phyloP scores from a whole-genome alignment of 495 filamentous ascomycete genomes.

The Penicillium taxi region DNA sequence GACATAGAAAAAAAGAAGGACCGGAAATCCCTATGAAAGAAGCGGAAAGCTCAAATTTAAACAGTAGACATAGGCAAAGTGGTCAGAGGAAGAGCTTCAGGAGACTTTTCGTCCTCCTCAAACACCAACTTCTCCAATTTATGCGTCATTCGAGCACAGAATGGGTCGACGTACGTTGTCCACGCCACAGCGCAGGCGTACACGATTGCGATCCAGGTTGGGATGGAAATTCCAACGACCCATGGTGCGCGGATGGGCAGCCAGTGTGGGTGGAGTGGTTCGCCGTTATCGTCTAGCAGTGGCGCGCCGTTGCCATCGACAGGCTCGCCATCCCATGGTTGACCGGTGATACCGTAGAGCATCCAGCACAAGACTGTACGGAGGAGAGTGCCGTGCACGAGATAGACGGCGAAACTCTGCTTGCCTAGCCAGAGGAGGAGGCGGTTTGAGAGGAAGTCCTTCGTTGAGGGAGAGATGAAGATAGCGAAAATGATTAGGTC shows the following conservation, averaged over 20 bases:
- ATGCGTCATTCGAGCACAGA: constrained; percentile 56
- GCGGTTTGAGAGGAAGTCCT: constrained; percentile 49
- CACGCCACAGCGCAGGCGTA: constrained; percentile 42
- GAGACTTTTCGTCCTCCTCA: constrained; percentile 43
- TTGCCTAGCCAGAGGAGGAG: constrained; percentile 59
- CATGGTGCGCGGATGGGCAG: constrained; percentile 29
- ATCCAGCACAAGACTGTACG: constrained; percentile 57
- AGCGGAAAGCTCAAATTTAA: too few relatives aligned
- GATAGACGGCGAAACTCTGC: constrained; percentile 64
- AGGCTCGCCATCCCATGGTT: constrained; percentile 38
- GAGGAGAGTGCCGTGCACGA: constrained; percentile 59
- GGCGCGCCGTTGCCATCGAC: constrained; percentile 14
- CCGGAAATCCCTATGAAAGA: neutral
- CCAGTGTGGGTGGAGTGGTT: constrained; percentile 23
- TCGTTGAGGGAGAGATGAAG: constrained; percentile 50
- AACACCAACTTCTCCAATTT: constrained; percentile 49
- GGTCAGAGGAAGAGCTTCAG: constrained; percentile 29
- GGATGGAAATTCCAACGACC: constrained; percentile 16
- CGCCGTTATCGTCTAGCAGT: constrained; percentile 43
- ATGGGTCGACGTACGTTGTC: constrained; percentile 57
- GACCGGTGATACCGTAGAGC: constrained; percentile 49
- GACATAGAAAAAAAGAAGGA: neutral
- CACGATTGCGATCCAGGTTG: neutral
- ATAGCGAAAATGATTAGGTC: constrained; percentile 52
- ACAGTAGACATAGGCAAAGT: constrained; percentile 22